Conservation (phyloP, 129 eudicot genomes). For the Dittrichia graveolens region DNA sequence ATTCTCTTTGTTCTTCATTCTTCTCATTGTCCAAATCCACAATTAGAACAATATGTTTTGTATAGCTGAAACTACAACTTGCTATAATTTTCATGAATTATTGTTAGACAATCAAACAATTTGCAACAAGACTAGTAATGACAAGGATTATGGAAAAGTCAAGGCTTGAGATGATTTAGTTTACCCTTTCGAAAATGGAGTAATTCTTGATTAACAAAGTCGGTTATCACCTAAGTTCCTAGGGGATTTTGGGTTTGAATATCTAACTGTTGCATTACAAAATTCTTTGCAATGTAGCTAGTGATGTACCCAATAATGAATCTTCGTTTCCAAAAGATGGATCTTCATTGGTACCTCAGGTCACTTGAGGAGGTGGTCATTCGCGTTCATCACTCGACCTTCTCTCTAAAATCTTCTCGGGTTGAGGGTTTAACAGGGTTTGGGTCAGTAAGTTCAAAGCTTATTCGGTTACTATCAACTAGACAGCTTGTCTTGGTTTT, state of each 20-base stretch:
- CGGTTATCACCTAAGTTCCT: not conserved
- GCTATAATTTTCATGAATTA: not conserved
- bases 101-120: not conserved
- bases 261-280: not conserved
- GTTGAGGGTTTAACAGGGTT: conserved; percentile 51
- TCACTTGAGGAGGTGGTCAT: conserved; percentile 87
- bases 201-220: not conserved
- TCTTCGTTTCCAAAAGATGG: conserved; percentile 83
- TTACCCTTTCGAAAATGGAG: too few species aligned
- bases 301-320: conserved; percentile 87
- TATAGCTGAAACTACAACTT: too few species aligned
- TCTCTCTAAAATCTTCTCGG: conserved; percentile 65
- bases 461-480: not conserved
- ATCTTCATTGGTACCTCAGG: conserved; percentile 97
- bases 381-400: conserved; percentile 65
- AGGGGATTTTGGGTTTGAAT: not conserved
- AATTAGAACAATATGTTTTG: too few species aligned
- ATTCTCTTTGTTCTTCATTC: too few species aligned
- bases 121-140: too few species aligned
- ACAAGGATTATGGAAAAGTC: too few species aligned
- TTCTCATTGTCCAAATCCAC: too few species aligned
- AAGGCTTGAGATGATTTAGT: too few species aligned
- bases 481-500: not conserved
- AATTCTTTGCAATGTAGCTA: conserved; percentile 49
- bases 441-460: conserved; percentile 50